Conservation (phyloP, 1,139 yeast genomes). For the Nakaseomyces nivariensis region DNA sequence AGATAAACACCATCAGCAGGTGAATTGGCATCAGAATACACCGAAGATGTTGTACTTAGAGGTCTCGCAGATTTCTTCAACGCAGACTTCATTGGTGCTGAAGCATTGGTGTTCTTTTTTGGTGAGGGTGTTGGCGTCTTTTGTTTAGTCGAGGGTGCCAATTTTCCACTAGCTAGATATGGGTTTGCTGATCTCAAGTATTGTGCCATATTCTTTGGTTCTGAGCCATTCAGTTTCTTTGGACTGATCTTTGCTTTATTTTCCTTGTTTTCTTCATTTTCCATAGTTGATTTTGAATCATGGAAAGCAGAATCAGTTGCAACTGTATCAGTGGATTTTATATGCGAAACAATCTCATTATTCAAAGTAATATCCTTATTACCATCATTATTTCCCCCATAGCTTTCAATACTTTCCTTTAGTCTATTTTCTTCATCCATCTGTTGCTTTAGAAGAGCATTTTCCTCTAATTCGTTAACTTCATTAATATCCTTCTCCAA, state of each 20-base stretch:
- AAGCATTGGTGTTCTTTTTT: background rate
- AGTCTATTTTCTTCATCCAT: background rate
- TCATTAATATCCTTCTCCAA: background rate
- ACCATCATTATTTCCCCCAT: background rate
- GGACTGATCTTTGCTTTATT: slow-evolving; percentile 1
- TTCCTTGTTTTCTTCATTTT: background rate
- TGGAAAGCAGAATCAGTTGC: background rate
- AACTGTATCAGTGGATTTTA: background rate
- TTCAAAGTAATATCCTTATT: background rate
- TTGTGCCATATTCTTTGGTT: slow-evolving; percentile 14
- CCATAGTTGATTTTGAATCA: slow-evolving; percentile 2
- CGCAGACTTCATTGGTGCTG: slow-evolving; percentile 52
- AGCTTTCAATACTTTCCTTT: slow-evolving; percentile 1
- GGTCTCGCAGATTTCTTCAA: slow-evolving; percentile 38
- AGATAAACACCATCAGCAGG: slow-evolving; percentile 56
- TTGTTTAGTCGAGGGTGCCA: background rate
- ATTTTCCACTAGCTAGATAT: slow-evolving; percentile 9
- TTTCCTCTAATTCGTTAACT: background rate
- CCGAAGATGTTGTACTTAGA: slow-evolving; percentile 8
- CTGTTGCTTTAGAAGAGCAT: background rate
- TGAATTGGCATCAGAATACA: slow-evolving; percentile 11
- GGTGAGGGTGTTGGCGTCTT: background rate
- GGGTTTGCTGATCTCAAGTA: slow-evolving; percentile 19
- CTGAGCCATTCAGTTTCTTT: background rate
- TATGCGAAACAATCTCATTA: background rate